phyloP scores from a whole-genome alignment of 176 grass and related monocot genomes.

The Triticum dicoccoides region DNA sequence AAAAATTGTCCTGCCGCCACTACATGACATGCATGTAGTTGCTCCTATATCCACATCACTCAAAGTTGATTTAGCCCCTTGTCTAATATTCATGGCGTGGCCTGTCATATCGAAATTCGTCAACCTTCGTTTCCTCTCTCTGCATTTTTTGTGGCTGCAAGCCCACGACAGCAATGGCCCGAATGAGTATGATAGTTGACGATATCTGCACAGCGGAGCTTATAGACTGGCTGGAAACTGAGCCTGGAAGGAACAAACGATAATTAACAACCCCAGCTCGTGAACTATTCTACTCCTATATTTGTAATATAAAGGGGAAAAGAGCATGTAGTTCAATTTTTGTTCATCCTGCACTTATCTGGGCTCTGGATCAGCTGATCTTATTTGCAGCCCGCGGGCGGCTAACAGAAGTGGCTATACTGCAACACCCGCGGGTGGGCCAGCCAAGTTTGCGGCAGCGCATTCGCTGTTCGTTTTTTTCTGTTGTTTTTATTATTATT shows the following conservation, averaged over 20 bases:
- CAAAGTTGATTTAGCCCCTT: neutral
- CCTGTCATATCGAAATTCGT: neutral
- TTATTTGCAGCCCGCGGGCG: too few species aligned
- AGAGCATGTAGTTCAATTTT: too few species aligned
- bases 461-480: too few species aligned
- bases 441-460: too few species aligned
- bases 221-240: neutral
- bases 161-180: neutral
- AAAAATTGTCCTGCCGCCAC: neutral
- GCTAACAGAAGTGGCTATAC: too few species aligned
- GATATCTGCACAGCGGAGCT: neutral
- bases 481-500: too few species aligned
- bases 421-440: too few species aligned
- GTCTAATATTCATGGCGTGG: neutral
- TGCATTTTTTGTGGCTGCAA: neutral
- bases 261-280: neutral
- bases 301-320: neutral
- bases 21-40: slow-evolving; percentile 19
- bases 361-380: too few species aligned
- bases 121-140: neutral
- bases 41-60: neutral
- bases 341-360: too few species aligned
- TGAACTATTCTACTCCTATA: neutral
- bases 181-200: neutral
- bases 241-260: neutral